Conservation (phyloP, 345 rosid genomes). For the Rhodamnia argentea region DNA sequence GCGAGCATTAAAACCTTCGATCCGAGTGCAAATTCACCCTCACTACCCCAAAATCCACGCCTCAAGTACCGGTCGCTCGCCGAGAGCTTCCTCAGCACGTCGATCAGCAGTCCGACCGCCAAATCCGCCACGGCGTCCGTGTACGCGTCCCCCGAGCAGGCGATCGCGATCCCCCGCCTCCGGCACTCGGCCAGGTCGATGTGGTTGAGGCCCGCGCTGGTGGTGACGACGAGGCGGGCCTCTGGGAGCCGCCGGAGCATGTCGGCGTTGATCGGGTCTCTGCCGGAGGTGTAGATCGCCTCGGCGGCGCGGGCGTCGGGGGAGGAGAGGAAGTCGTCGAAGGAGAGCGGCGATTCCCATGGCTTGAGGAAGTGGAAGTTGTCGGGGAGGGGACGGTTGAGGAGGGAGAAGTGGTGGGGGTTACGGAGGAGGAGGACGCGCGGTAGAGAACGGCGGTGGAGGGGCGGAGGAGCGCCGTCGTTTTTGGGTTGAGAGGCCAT, state of each 20-base stretch:
- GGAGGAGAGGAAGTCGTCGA: slow-evolving; percentile 9
- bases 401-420: neutral
- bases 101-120: slow-evolving; percentile 21
- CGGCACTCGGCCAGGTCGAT: slow-evolving; percentile 24
- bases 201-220: slow-evolving; percentile 24
- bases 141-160: slow-evolving; percentile 4
- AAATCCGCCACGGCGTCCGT: slow-evolving; percentile 21
- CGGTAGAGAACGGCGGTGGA: neutral
- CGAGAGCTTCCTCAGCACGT: slow-evolving; percentile 13
- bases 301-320: slow-evolving; percentile 17
- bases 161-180: slow-evolving; percentile 14
- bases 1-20: slow-evolving; percentile 6
- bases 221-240: slow-evolving; percentile 11
- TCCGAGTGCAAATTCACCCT: slow-evolving; percentile 16
- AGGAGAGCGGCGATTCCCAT: slow-evolving; percentile 17
- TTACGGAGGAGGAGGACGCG: slow-evolving; percentile 6
- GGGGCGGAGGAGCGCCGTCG: neutral
- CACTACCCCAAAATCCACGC: slow-evolving; percentile 9
- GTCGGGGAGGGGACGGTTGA: neutral
- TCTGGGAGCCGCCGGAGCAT: slow-evolving; percentile 13
- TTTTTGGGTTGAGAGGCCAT: neutral
- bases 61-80: slow-evolving; percentile 14
- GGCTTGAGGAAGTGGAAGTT: slow-evolving; percentile 20
- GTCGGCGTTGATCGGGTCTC: slow-evolving; percentile 8
- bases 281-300: slow-evolving; percentile 21